Evolutionary conservation across 2,329 filamentous ascomycete genomes (phyloP).

Genomic region (Xylaria digitata): DNA sequence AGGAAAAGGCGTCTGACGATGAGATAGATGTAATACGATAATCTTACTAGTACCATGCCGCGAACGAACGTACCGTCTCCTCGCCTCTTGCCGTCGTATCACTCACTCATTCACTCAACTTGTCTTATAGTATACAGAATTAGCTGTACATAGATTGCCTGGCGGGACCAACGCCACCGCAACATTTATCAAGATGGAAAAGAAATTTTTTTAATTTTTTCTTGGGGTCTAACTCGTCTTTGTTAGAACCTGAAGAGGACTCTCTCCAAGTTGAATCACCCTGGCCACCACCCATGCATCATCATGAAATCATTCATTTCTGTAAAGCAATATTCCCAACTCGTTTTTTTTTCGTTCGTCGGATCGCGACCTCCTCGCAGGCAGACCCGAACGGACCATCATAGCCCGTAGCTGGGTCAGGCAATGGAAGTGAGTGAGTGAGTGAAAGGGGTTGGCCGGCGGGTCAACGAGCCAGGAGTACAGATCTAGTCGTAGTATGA

Average conservation of each 20-base stretch:
- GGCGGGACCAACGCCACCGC: not conserved
- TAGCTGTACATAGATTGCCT: not conserved
- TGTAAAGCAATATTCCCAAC: too few species aligned
- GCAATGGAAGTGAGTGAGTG: not conserved
- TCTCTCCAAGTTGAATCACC: too few species aligned
- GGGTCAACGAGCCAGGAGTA: not conserved
- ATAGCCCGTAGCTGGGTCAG: slow-evolving; percentile 4
- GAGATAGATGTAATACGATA: not conserved
- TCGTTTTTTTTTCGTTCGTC: not conserved
- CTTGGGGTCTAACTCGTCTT: too few species aligned
- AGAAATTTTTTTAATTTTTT: too few species aligned
- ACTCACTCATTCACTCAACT: not conserved
- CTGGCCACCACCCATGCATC: too few species aligned
- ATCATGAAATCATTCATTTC: too few species aligned
- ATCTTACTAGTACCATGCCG: not conserved
- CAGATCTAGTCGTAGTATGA: too few species aligned
- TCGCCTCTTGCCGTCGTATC: not conserved
- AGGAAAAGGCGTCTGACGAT: too few species aligned
- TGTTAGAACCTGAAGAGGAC: too few species aligned
- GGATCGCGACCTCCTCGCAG: not conserved
- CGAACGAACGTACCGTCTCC: not conserved
- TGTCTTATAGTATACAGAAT: not conserved
- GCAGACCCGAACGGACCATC: not conserved
- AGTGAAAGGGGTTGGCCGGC: not conserved
- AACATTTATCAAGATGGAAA: not conserved